These are phyloP conservation scores for Pisolithus marmoratus DNA, from an alignment of 768 basidiomycete species.

Conservation along the genomic window DNA sequence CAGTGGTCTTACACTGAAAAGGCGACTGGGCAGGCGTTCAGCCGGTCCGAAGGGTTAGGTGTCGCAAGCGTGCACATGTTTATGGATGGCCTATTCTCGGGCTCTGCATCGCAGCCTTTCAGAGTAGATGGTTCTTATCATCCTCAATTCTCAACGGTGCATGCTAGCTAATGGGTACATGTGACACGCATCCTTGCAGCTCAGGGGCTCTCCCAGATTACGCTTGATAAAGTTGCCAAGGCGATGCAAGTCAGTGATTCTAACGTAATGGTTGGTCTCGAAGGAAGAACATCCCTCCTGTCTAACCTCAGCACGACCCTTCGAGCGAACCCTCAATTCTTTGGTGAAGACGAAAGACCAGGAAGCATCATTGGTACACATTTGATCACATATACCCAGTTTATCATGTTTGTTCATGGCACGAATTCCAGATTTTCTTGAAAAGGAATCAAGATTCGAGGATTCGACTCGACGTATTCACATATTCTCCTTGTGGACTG, in stretches of 20 bases:
- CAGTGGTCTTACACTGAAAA: constrained; percentile 72
- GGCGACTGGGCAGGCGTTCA: constrained; percentile 45
- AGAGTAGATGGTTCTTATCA: constrained; percentile 66
- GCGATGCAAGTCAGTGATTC: constrained; percentile 74
- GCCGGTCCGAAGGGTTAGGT: constrained; percentile 77
- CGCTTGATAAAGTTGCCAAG: constrained; percentile 48
- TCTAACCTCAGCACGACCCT: constrained; percentile 70
- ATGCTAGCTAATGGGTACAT: constrained; percentile 9
- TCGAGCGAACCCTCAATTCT: constrained; percentile 55
- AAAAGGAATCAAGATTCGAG: constrained; percentile 43
- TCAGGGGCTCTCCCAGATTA: constrained; percentile 60
- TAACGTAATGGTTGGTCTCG: constrained; percentile 89
- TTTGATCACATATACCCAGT: constrained; percentile 3
- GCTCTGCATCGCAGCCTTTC: constrained; percentile 47
- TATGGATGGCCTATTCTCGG: constrained; percentile 73
- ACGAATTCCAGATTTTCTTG: constrained; percentile 56
- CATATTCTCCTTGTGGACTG: constrained; percentile 73
- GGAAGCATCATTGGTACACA: constrained; percentile 73
- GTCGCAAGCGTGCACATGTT: constrained; percentile 94
- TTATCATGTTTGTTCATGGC: constrained; percentile 1
- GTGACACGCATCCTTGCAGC: constrained; percentile 40
- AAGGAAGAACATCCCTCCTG: constrained; percentile 78
- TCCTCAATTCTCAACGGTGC: not conserved
- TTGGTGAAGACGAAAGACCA: constrained; percentile 69
- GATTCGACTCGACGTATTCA: constrained; percentile 47